Evolutionary conservation across 2,329 filamentous ascomycete species (phyloP).

Genomic region (Cadophora sp.): DNA sequence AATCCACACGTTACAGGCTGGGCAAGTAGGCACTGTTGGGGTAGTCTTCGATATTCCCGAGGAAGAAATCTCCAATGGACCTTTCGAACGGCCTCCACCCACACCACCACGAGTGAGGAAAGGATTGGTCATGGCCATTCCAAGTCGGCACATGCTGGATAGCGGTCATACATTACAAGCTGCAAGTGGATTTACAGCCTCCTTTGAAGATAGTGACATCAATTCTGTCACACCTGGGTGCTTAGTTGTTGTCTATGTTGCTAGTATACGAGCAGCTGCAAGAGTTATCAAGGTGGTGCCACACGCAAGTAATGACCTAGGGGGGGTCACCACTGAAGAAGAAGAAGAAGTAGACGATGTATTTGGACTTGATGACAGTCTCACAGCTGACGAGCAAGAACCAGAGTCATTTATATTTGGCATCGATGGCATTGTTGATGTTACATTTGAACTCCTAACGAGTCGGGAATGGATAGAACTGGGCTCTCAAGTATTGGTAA

Average conservation of each 20-base stretch:
- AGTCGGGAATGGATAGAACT: slow-evolving; percentile 77
- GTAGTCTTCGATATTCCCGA: slow-evolving; percentile 63
- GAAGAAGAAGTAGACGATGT: slow-evolving; percentile 53
- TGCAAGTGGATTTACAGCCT: slow-evolving; percentile 73
- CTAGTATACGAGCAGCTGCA: slow-evolving; percentile 83
- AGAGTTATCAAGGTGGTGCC: slow-evolving; percentile 65
- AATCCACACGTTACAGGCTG: slow-evolving; percentile 75
- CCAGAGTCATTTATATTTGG: slow-evolving; percentile 48
- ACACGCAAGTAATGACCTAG: slow-evolving; percentile 39
- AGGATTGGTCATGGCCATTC: slow-evolving; percentile 81
- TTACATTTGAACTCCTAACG: slow-evolving; percentile 72
- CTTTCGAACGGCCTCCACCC: slow-evolving; percentile 42
- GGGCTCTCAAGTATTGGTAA: slow-evolving; percentile 71
- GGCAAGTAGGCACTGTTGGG: slow-evolving; percentile 90
- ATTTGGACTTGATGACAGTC: slow-evolving; percentile 62
- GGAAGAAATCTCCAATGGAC: slow-evolving; percentile 45
- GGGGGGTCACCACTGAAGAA: slow-evolving; percentile 33
- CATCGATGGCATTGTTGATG: slow-evolving; percentile 51
- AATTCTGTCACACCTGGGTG: slow-evolving; percentile 70
- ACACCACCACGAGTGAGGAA: slow-evolving; percentile 64
- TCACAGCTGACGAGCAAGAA: slow-evolving; percentile 47
- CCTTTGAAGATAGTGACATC: slow-evolving; percentile 70
- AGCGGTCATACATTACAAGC: slow-evolving; percentile 66
- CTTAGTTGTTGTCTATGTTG: slow-evolving; percentile 82
- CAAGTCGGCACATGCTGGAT: slow-evolving; percentile 63